A percentile compares a stretch with the other conserved stretches of the same genome.
These are phyloP conservation scores for Drosera capensis DNA, from an alignment of 148 eudicot genomes.

Conservation along the genomic window DNA sequence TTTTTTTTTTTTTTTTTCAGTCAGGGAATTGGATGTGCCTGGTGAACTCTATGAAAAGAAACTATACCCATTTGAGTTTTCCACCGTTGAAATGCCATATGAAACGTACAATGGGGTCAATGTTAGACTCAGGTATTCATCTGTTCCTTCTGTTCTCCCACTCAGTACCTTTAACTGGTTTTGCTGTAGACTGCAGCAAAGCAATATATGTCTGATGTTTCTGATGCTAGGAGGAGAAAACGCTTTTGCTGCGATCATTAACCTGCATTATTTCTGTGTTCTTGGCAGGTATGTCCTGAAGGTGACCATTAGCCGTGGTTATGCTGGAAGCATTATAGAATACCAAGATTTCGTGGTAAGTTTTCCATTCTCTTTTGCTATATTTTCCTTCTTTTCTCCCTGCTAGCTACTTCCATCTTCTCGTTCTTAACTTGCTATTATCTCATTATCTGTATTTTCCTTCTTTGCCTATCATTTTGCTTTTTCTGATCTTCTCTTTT, in stretches of 20 bases:
- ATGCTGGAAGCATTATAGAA: constrained; percentile 81
- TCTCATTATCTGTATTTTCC: neutral
- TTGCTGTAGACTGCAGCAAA: too few relatives aligned
- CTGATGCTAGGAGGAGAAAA: too few relatives aligned
- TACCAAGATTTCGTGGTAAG: constrained; percentile 78
- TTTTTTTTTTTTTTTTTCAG: constrained; percentile 28
- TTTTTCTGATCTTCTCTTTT: constrained; percentile 4
- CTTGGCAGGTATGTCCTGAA: constrained; percentile 73
- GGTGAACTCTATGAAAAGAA: constrained; percentile 91
- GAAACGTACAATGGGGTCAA: constrained; percentile 87
- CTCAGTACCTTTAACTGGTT: too few relatives aligned
- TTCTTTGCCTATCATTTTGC: neutral
- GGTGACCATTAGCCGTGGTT: constrained; percentile 85
- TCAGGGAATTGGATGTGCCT: constrained; percentile 96
- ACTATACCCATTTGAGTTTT: constrained; percentile 83
- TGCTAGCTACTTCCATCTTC: neutral
- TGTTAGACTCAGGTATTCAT: constrained; percentile 82
- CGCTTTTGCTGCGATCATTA: too few relatives aligned
- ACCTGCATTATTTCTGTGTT: neutral
- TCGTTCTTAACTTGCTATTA: neutral
- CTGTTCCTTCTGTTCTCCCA: too few relatives aligned
- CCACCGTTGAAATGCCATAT: constrained; percentile 97
- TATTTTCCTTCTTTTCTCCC: neutral
- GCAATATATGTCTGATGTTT: too few relatives aligned
- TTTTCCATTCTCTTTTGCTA: constrained; percentile 2